These are phyloP conservation scores for Ochromonas danica DNA, from an alignment of 108 stramenopile genomes.

Conservation along the genomic window DNA sequence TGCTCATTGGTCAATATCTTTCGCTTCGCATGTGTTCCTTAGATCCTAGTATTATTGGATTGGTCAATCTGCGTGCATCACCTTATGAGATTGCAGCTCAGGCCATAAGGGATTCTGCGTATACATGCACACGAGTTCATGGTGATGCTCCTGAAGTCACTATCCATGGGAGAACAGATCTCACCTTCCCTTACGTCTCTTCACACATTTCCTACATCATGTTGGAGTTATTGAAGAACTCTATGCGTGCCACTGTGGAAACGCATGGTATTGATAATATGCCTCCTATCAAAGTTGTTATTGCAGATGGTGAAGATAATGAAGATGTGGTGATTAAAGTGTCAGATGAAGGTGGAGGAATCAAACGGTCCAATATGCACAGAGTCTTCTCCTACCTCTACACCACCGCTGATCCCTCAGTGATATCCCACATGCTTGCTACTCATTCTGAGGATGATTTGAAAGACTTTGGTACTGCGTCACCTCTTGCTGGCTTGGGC, in stretches of 20 bases:
- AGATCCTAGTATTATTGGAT: slow-evolving; percentile 57
- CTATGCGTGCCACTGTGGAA: slow-evolving; percentile 89
- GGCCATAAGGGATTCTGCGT: slow-evolving; percentile 92
- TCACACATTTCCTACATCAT: slow-evolving; percentile 93
- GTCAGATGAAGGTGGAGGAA: slow-evolving; percentile 92
- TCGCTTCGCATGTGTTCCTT: slow-evolving; percentile 34
- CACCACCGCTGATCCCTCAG: slow-evolving; percentile 68
- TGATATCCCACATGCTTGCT: slow-evolving; percentile 10
- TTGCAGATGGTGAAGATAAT: slow-evolving; percentile 90
- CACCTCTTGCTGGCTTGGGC: slow-evolving; percentile 92
- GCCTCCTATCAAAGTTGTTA: slow-evolving; percentile 81
- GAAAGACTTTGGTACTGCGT: slow-evolving; percentile 57
- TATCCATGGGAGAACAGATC: slow-evolving; percentile 83
- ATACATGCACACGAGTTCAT: slow-evolving; percentile 93
- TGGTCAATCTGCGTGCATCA: slow-evolving; percentile 61
- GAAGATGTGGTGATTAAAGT: slow-evolving; percentile 98
- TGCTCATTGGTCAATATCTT: slow-evolving; percentile 80
- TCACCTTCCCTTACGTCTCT: slow-evolving; percentile 81
- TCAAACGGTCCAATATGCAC: slow-evolving; percentile 80
- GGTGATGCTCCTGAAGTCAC: slow-evolving; percentile 98
- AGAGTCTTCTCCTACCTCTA: slow-evolving; percentile 92
- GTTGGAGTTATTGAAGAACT: slow-evolving; percentile 92
- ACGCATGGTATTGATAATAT: slow-evolving; percentile 82
- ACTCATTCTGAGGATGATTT: slow-evolving; percentile 60
- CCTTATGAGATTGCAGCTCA: slow-evolving; percentile 92